phyloP scores from a whole-genome alignment of 2,329 filamentous ascomycete species.

The Sporothrix protearum region DNA sequence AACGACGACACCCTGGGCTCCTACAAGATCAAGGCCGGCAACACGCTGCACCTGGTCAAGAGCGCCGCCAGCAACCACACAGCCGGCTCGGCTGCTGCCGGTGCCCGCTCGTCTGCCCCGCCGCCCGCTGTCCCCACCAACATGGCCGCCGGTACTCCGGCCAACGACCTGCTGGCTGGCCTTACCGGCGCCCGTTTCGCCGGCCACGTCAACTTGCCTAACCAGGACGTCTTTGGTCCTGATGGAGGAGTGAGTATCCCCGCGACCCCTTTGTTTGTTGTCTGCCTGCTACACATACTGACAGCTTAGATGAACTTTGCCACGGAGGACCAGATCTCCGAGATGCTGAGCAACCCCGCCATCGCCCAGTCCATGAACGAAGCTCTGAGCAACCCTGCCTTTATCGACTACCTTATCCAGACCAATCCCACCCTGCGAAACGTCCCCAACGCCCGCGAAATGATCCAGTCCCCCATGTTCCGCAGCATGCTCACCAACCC shows the following conservation, averaged over 20 bases:
- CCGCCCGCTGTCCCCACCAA: constrained; percentile 66
- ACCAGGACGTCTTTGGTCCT: constrained; percentile 83
- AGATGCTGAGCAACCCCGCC: constrained; percentile 84
- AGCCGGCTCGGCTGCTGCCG: constrained; percentile 35
- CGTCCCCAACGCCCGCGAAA: constrained; percentile 72
- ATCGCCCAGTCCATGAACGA: constrained; percentile 87
- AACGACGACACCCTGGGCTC: constrained; percentile 79
- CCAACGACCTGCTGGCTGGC: constrained; percentile 84
- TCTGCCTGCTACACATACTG: constrained; percentile 24
- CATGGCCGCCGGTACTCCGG: constrained; percentile 70
- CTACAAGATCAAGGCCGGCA: constrained; percentile 94
- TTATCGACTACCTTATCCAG: constrained; percentile 92
- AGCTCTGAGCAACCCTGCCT: constrained; percentile 88
- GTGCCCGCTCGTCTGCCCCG: constrained; percentile 43
- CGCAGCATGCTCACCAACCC: constrained; percentile 92
- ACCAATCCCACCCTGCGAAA: constrained; percentile 78
- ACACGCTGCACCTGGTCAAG: constrained; percentile 95
- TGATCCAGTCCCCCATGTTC: constrained; percentile 85
- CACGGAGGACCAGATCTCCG: constrained; percentile 73
- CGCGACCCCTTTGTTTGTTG: constrained; percentile 14
- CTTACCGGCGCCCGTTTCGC: constrained; percentile 92
- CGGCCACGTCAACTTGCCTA: constrained; percentile 83
- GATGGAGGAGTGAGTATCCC: constrained; percentile 77
- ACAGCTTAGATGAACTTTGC: constrained; percentile 80
- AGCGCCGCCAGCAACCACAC: constrained; percentile 81